Conservation (phyloP, 352 stramenopile genomes). For the Saprolegnia parasitica region DNA sequence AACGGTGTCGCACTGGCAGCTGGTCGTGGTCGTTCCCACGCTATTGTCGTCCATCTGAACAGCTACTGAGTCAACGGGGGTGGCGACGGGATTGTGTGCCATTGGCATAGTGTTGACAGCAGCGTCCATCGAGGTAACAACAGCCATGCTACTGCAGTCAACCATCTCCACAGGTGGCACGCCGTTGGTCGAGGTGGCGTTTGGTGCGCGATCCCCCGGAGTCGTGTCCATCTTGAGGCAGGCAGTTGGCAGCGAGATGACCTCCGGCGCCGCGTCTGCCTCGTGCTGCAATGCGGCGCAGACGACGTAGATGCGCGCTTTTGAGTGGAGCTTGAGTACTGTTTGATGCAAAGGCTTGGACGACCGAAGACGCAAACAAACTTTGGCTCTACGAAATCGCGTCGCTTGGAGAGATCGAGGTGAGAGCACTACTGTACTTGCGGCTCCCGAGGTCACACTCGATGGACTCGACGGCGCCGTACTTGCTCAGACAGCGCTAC, state of each 20-base stretch:
- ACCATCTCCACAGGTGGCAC: background rate
- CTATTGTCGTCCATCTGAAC: background rate
- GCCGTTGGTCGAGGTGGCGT: background rate
- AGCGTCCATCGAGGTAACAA: background rate
- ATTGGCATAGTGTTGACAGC: no score
- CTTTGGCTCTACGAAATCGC: background rate
- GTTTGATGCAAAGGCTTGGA: background rate
- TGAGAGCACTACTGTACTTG: background rate
- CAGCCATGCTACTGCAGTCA: background rate
- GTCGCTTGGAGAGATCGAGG: background rate
- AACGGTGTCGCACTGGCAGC: background rate
- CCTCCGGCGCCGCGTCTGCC: background rate
- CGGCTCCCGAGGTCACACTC: background rate
- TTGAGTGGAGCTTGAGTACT: conserved; percentile 10
- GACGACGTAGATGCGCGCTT: background rate
- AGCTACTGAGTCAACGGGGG: background rate
- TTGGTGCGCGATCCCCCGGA: background rate
- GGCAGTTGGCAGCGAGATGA: background rate
- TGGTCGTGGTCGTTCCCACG: background rate
- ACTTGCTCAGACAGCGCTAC: background rate
- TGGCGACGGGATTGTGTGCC: no score
- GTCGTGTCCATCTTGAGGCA: background rate
- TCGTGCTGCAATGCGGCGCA: background rate
- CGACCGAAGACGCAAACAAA: background rate
- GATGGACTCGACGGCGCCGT: background rate